Base-by-base conservation (phyloP, 225 moss, liverwort and hornwort species). In the Asterella californica region DNA sequence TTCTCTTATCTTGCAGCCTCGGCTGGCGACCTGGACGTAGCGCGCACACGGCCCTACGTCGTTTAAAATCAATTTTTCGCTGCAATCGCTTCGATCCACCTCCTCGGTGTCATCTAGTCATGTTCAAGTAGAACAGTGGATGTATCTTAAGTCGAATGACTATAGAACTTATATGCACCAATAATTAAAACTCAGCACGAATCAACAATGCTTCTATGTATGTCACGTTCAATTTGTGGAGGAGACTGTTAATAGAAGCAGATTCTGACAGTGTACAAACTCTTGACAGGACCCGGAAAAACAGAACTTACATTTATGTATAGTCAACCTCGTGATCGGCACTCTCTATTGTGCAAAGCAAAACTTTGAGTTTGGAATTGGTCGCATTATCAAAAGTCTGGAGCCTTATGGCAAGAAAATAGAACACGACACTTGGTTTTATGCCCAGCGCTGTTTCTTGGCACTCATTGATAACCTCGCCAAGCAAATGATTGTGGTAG, bases 321-420 rank as follows among this genome's bases (percentile, higher is more conserved):
- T 94, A 5, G 88, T 96, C n/a, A 91, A 96, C 53, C 78, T 96
- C 54, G 96, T 94, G 48, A 89, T 96, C 52, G 96, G 96, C 21
- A 96, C 96, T 9, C 47, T 96, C 0, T 96, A 96, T 80, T 92
- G 96, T 79, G 87, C 90, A 33, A 92, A 96, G 68, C 91, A 94
- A 79, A 96, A 96, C 76, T 96, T 96, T 78, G 94, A 96, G 83
- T 96, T 94, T 86, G 96, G 96, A 33, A 90, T 94, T 6, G 79
- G 90, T 22, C 88, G 92, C 11, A 81, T 94, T 12, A 92, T 96
- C 75, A 96, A 94, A 78, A 96, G 91, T 72, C 78, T 96, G 78
- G 88, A 91, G 78, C 96, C 96, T 55, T 91, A 88, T 33, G 86
- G 22, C 30, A 89, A 90, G 59, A 96, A 92, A 79, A 80, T 96